Conservation (phyloP, 192 early-diverging fungal genomes). For the Cetraspora pellucida region DNA sequence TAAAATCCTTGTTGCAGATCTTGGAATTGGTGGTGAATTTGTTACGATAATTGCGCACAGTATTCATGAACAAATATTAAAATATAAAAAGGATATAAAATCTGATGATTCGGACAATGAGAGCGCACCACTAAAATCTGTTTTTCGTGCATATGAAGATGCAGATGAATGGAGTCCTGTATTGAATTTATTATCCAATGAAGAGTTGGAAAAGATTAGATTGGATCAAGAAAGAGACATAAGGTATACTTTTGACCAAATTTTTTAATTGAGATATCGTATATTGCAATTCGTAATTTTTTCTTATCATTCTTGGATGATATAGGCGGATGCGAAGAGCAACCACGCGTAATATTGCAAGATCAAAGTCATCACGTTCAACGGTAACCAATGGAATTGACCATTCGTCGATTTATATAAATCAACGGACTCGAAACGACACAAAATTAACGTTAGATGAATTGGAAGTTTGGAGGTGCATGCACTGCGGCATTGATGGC, state of each 20-base stretch:
- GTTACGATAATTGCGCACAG: slow-evolving; percentile 72
- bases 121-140: slow-evolving; percentile 45
- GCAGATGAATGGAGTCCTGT: slow-evolving; percentile 57
- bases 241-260: slow-evolving; percentile 42
- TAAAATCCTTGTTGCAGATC: slow-evolving; percentile 62
- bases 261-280: neutral
- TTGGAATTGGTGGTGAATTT: slow-evolving; percentile 83
- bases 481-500: slow-evolving; percentile 44
- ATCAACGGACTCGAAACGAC: neutral
- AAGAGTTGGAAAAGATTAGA: slow-evolving; percentile 63
- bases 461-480: slow-evolving; percentile 42
- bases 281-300: neutral
- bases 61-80: slow-evolving; percentile 75
- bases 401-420: neutral
- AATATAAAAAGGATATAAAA: slow-evolving; percentile 52
- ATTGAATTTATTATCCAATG: slow-evolving; percentile 56
- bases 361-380: neutral
- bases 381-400: neutral
- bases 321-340: slow-evolving; percentile 47
- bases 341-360: slow-evolving; percentile 26
- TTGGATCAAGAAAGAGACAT: slow-evolving; percentile 59
- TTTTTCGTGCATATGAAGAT: slow-evolving; percentile 51
- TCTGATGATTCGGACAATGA: slow-evolving; percentile 52
- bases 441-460: slow-evolving; percentile 31
- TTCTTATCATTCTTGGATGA: neutral